Evolutionary conservation across 2,329 filamentous ascomycete genomes (phyloP), one percentile per base, ranked within the genome.

Genomic region (Cladosporium austrohemisphaericum): DNA sequence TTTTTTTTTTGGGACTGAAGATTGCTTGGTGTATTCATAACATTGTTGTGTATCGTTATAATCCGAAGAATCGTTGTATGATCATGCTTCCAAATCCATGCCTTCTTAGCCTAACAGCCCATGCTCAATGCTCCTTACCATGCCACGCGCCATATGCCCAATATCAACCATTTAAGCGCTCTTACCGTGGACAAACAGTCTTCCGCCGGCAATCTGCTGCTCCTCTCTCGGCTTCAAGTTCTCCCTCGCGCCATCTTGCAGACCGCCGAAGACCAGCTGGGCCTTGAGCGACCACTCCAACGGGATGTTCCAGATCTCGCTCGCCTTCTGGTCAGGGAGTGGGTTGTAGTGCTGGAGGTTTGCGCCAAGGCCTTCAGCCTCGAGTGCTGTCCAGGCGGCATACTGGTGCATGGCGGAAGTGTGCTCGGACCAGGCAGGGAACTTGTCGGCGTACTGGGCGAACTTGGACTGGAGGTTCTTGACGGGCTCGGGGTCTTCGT

Each of bases 351-450:
- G 61, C 50, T 64, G 61, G 28, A 64, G 43, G 43, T 61, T 64
- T 43, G 57, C 57, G 7, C 60, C 61, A 3, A 64, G 50, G 11
- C 61, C 61, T 40, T 61, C 59, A n/a, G 57, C 49, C 49, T 62
- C 58, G 19, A 64, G 50, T 8, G 60, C 61, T 1, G 58, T 61
- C 61, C 61, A 64, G 16, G 57, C 46, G 37, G 55, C 41, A 36
- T 54, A 57, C 50, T 59, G 57, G 38, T 57, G 50, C 60, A 63
- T 63, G 68, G 79, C 91, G 66, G 78, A 79, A 55, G 84, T 83
- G 72, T 95, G 88, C 55, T 79, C 74, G 50, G 83, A 82, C 87
- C 88, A 95, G 60, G 67, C 65, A 29, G 83, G 82, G 77, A 95
- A 95, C 60, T 84, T 81, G 67, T 92, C 86, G 56, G 85, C 84